Base-by-base conservation (phyloP, 768 basidiomycete species). In the Psilocybe azurescens region DNA sequence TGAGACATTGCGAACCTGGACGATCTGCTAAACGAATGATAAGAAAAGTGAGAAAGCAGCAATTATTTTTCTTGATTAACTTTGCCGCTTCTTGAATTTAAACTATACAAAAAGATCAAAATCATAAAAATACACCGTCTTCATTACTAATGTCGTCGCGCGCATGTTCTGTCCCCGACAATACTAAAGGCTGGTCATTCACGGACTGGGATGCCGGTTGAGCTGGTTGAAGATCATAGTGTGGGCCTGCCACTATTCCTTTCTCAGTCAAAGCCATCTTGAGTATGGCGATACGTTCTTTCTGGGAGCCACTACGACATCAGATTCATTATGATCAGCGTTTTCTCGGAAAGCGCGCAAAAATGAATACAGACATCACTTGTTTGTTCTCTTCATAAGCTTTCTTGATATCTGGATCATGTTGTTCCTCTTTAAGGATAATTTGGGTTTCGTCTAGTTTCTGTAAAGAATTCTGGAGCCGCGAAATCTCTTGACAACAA, bases 231-330 rank as follows among this genome's bases (percentile, higher is more conserved):
- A 74, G 59, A 51, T 79, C 77, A 69, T 86, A 87, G 70, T 89
- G 87, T n/a, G 69, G 63, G n/a, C 77, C 75, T 55, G 75, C 65
- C 48, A 73, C 59, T 10, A 87, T 73, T 1, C 89, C 89, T 66
- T 89, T 90, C 68, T 88, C 82, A 18, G 76, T 74, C 58, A 93
- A 74, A 6, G 88, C 90, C 67, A 88, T 76, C 72, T 82, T 85
- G 55, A 93, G 79, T 55, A 93, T 91, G 29, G 76, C 75, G 60
- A 93, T 84, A 20, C 92, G 81, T 69, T 94, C 93, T 68, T 89
- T 84, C 74, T 94, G 93, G 7, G 92, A 91, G 6, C 83, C 89
- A 64, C 93, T 94, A 48, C 33, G 48, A 50, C 48, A 52, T 52
- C 5, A 44, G 59, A 24, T 24, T 24, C 24, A 24, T 24, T 24